Conservation (phyloP, 805 yeast species). For the Blastobotrys peoriensis region DNA sequence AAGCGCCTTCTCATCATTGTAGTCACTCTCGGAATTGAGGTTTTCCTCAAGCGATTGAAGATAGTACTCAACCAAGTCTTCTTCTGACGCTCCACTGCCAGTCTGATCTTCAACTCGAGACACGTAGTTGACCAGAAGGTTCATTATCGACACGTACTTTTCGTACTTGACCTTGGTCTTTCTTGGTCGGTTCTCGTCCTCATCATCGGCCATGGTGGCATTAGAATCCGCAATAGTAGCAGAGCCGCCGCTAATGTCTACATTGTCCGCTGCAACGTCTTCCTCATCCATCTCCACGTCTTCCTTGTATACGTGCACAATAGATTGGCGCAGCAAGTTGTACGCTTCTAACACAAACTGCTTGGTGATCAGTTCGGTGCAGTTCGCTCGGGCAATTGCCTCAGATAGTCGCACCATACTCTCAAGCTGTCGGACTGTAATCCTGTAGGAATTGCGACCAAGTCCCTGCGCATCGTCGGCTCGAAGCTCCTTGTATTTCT, state of each 20-base stretch:
- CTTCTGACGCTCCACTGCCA: constrained; percentile 58
- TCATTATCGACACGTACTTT: constrained; percentile 79
- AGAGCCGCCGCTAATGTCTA: neutral
- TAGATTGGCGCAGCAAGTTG: constrained; percentile 80
- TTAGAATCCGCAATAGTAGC: constrained; percentile 8
- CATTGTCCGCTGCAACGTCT: constrained; percentile 25
- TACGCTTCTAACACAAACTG: constrained; percentile 90
- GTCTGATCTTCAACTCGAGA: constrained; percentile 48
- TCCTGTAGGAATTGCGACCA: constrained; percentile 75
- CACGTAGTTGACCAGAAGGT: constrained; percentile 61
- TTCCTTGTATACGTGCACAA: constrained; percentile 89
- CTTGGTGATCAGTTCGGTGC: constrained; percentile 81
- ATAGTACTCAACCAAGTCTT: constrained; percentile 74
- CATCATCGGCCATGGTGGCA: constrained; percentile 7
- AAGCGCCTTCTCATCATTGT: constrained; percentile 60
- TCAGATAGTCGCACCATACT: constrained; percentile 89
- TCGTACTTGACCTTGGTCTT: constrained; percentile 70
- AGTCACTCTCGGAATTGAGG: constrained; percentile 62
- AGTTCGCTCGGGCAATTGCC: constrained; percentile 95
- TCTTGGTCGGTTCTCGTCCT: constrained; percentile 7
- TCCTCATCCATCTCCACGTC: constrained; percentile 84
- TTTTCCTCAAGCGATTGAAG: constrained; percentile 66
- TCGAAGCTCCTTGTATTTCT: constrained; percentile 78
- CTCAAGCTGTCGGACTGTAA: constrained; percentile 95
- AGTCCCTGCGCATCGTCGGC: constrained; percentile 87